A percentile compares a stretch with the other conserved stretches of the same genome.
These are phyloP conservation scores for Globisporangium paddicum DNA, from an alignment of 352 stramenopile species.

Conservation along the genomic window DNA sequence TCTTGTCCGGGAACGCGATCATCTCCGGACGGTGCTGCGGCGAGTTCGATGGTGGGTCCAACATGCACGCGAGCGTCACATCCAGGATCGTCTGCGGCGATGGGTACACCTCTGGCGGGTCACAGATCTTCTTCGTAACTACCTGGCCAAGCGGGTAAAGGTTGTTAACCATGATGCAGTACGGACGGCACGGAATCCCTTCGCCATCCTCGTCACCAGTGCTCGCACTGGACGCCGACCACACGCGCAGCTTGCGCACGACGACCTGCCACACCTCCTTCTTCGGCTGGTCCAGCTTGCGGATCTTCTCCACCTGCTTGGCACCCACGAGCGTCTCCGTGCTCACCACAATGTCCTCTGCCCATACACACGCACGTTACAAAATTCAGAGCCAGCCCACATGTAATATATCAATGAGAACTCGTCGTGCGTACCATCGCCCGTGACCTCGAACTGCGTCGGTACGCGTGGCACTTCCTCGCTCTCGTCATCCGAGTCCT, in stretches of 20 bases:
- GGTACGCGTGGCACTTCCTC: constrained; percentile 53
- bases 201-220: constrained; percentile 36
- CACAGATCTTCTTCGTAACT: constrained; percentile 81
- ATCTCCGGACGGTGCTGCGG: constrained; percentile 83
- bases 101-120: constrained; percentile 76
- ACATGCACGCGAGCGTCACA: constrained; percentile 69
- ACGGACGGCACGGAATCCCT: constrained; percentile 70
- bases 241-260: constrained; percentile 82
- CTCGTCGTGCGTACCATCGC: constrained; percentile 70
- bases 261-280: constrained; percentile 87
- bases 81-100: constrained; percentile 63
- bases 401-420: too few relatives aligned
- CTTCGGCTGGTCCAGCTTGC: constrained; percentile 70
- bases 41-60: constrained; percentile 63
- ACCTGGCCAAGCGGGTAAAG: constrained; percentile 83
- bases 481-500: constrained; percentile 41
- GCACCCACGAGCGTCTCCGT: constrained; percentile 60
- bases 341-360: constrained; percentile 77
- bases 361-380: not conserved
- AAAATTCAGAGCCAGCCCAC: not conserved
- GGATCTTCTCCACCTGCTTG: constrained; percentile 61
- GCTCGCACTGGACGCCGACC: constrained; percentile 66
- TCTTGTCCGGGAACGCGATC: constrained; percentile 80
- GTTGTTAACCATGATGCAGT: constrained; percentile 87
- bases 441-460: constrained; percentile 78